A percentile compares a stretch with the other conserved stretches of the same genome.
Evolutionary conservation across 2,329 filamentous ascomycete species (phyloP).

Genomic region (Colletotrichum sidae): DNA sequence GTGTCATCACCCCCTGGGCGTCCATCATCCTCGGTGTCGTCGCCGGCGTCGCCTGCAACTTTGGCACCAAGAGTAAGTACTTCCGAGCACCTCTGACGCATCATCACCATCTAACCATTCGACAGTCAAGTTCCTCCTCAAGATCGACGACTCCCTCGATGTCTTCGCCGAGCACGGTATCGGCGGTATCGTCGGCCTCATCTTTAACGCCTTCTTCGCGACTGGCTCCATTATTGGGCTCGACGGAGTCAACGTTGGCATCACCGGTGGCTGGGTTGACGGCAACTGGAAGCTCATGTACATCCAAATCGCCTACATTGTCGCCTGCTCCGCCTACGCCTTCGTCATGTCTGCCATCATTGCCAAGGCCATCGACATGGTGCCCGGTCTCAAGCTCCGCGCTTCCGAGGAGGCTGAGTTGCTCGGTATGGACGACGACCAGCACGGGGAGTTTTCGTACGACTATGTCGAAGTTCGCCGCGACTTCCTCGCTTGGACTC

Average conservation of each 20-base stretch:
- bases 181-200: constrained; percentile 74
- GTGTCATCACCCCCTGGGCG: constrained; percentile 76
- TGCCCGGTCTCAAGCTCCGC: constrained; percentile 83
- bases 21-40: constrained; percentile 74
- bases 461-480: constrained; percentile 91
- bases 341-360: constrained; percentile 81
- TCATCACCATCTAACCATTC: neutral
- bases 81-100: neutral
- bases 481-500: constrained; percentile 90
- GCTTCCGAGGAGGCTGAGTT: constrained; percentile 86
- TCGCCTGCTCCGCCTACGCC: constrained; percentile 73
- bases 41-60: constrained; percentile 75
- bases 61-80: constrained; percentile 68
- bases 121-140: constrained; percentile 69
- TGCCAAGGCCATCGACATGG: constrained; percentile 78
- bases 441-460: constrained; percentile 90
- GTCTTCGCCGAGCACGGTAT: constrained; percentile 79
- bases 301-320: constrained; percentile 83
- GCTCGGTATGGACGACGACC: constrained; percentile 89
- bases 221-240: constrained; percentile 78
- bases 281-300: constrained; percentile 81
- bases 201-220: constrained; percentile 81
- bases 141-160: constrained; percentile 78
- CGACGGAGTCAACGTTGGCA: constrained; percentile 79
- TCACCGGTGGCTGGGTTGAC: constrained; percentile 78